These are phyloP conservation scores for Lignosus rhinocerotis DNA, from an alignment of 1,284 basidiomycete genomes.

Conservation along the genomic window DNA sequence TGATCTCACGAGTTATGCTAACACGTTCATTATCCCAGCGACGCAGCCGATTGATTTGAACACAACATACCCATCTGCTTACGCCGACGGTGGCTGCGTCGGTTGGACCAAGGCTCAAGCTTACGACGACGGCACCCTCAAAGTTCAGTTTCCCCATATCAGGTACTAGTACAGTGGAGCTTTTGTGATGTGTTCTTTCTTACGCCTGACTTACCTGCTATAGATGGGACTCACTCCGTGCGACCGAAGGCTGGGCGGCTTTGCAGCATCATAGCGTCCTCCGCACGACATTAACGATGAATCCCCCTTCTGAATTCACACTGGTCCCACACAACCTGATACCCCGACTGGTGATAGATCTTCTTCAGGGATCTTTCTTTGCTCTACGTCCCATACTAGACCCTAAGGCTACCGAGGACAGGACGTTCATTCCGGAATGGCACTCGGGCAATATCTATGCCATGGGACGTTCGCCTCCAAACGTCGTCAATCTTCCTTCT, in stretches of 20 bases:
- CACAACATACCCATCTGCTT: conserved; percentile 60
- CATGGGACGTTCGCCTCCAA: conserved; percentile 50
- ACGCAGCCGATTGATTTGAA: conserved; percentile 45
- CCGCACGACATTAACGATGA: conserved; percentile 57
- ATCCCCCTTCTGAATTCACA: conserved; percentile 40
- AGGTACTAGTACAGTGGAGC: conserved; percentile 43
- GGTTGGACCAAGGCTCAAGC: conserved; percentile 51
- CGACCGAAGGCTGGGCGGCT: conserved; percentile 80
- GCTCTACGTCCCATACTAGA: conserved; percentile 48
- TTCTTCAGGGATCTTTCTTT: conserved; percentile 67
- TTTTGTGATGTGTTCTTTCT: neutral
- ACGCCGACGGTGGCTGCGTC: conserved; percentile 60
- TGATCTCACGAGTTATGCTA: neutral
- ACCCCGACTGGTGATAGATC: conserved; percentile 46
- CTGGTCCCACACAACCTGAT: conserved; percentile 1
- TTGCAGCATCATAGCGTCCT: conserved; percentile 74
- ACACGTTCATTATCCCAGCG: conserved; percentile 33
- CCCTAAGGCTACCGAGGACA: conserved; percentile 11
- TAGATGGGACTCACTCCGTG: conserved; percentile 68
- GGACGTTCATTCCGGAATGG: conserved; percentile 53
- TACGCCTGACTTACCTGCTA: neutral
- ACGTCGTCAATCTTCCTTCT: conserved; percentile 49
- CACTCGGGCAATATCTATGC: conserved; percentile 75
- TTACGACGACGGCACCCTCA: conserved; percentile 45
- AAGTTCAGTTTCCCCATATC: conserved; percentile 61